phyloP scores from a whole-genome alignment of 2,329 filamentous ascomycete species.

The Fusarium sp. region DNA sequence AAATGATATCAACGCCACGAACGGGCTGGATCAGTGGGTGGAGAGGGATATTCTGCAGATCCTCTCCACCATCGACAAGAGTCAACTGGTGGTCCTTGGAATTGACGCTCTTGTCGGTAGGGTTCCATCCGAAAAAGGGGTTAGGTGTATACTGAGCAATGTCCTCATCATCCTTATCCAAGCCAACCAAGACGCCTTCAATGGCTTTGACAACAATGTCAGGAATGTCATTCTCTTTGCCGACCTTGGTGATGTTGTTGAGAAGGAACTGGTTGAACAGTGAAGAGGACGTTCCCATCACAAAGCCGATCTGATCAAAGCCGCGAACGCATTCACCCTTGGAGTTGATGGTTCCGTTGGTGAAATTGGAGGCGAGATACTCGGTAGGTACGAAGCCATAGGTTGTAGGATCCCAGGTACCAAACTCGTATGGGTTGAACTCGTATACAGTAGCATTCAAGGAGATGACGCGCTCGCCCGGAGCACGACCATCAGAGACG shows the following conservation, averaged over 20 bases:
- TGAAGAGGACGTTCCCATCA: constrained; percentile 84
- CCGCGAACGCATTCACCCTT: constrained; percentile 64
- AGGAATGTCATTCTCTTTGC: constrained; percentile 59
- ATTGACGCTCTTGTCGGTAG: constrained; percentile 51
- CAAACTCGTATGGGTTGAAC: constrained; percentile 73
- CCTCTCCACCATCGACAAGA: constrained; percentile 83
- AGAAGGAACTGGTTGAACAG: constrained; percentile 78
- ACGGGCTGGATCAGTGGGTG: constrained; percentile 65
- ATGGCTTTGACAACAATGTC: constrained; percentile 56
- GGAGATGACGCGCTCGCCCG: constrained; percentile 53
- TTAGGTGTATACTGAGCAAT: constrained; percentile 77
- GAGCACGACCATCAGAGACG: constrained; percentile 58
- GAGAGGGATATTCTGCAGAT: constrained; percentile 81
- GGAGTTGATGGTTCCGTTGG: constrained; percentile 55
- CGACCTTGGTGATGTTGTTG: constrained; percentile 56
- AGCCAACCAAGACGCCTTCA: constrained; percentile 56
- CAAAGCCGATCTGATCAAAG: constrained; percentile 81
- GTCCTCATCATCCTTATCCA: constrained; percentile 72
- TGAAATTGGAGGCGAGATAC: constrained; percentile 69
- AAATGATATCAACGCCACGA: constrained; percentile 67
- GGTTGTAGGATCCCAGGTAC: constrained; percentile 69
- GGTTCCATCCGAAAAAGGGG: constrained; percentile 64
- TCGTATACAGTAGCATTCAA: constrained; percentile 72
- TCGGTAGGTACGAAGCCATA: constrained; percentile 67
- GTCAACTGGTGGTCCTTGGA: constrained; percentile 65